Base-by-base conservation (phyloP, 208 protist species). In the Trypanosoma grayi region DNA sequence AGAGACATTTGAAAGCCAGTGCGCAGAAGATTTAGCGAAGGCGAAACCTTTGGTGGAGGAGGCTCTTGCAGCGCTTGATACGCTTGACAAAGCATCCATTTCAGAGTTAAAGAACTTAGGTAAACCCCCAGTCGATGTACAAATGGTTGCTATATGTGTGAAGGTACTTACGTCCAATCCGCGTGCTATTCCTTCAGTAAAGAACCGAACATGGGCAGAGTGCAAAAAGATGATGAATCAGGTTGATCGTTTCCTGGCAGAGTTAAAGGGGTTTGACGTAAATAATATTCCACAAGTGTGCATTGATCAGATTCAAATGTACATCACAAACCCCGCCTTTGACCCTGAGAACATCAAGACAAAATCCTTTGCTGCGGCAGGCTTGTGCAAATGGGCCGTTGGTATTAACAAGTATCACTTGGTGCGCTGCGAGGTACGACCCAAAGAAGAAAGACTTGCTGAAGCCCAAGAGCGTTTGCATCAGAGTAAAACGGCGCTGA, bases 141-240 rank as follows among this genome's bases (percentile, higher is more conserved):
- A 93, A 53, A 96, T 97, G 81, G 96, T 99, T 10, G 94, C 95
- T 24, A 94, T 94, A 51, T 98, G 97, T 48, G 95, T 99, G 25
- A 80, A 96, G 43, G 88, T 98, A 43, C 81, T 99, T 13, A 92
- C 97, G 20, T 85, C 93, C n/a, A 92, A 94, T 71, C 88, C 92
- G 18, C 81, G 85, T 37, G 75, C 89, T 43, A 90, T 97, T 56
- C 94, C 91, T 24, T 75, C 72, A 41, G 72, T 86, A 67, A 98
- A 96, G 69, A 87, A 97, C 69, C 68, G 93, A 24, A 84, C 77
- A 28, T 99, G 98, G 98, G 94, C 94, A 36, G 84, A 94, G 30
- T 97, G 92, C 62, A 98, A 99, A 83, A 98, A 95, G 59, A 94
- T 98, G 83, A 99, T 99, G 97, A 93, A 87, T 72, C 86, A 97